Evolutionary conservation across 495 filamentous ascomycete species (phyloP).

Genomic region (Penicillium malachiteum): DNA sequence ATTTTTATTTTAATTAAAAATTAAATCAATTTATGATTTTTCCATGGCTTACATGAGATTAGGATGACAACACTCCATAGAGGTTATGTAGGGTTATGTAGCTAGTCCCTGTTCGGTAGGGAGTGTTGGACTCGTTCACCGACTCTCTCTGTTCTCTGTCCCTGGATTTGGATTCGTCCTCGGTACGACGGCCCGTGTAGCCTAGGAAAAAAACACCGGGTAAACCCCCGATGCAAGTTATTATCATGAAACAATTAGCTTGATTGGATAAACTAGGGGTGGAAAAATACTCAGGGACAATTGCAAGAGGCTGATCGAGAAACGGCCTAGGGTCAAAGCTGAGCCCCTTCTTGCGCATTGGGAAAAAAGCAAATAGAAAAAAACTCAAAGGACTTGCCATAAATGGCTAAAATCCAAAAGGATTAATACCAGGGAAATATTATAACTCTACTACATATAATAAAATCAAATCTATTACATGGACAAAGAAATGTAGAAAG

Average conservation of each 20-base stretch:
- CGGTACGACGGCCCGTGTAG: constrained; percentile 10
- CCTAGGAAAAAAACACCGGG: constrained; percentile 4
- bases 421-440: not conserved
- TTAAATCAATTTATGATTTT: no score
- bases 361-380: not conserved
- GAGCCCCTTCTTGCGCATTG: not conserved
- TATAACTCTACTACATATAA: not conserved
- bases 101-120: not conserved
- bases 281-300: not conserved
- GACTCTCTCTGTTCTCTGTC: constrained; percentile 14
- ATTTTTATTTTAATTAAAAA: not conserved
- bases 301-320: not conserved
- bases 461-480: not conserved
- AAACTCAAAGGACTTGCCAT: not conserved
- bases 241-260: not conserved
- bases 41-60: not conserved
- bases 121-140: constrained; percentile 17
- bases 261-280: not conserved
- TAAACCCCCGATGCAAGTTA: constrained; percentile 5
- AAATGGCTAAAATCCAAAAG: not conserved
- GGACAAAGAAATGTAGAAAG: not conserved
- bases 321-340: not conserved
- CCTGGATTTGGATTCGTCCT: constrained; percentile 16
- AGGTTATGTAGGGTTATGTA: not conserved
- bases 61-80: not conserved